Evolutionary conservation across 352 stramenopile species (phyloP).

Genomic region (Phytophthora sansomeana): DNA sequence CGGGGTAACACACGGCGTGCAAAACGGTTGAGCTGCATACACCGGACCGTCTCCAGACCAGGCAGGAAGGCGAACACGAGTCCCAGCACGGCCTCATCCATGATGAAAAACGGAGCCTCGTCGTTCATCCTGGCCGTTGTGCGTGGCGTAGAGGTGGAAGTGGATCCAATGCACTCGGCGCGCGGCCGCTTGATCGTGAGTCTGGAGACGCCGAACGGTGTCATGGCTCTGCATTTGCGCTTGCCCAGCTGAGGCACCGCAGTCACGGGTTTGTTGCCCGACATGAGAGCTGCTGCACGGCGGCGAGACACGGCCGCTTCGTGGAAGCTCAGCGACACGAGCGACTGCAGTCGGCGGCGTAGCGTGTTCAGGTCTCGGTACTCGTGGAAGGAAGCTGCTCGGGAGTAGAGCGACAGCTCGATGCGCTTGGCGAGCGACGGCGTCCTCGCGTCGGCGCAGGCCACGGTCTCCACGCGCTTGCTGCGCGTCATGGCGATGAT

Average conservation of each 20-base stretch:
- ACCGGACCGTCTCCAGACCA: slow-evolving; percentile 69
- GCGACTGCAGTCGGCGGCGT: slow-evolving; percentile 78
- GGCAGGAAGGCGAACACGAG: slow-evolving; percentile 76
- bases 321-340: slow-evolving; percentile 90
- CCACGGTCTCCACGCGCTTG: slow-evolving; percentile 50
- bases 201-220: slow-evolving; percentile 62
- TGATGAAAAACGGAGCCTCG: slow-evolving; percentile 61
- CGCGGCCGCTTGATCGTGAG: slow-evolving; percentile 71
- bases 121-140: slow-evolving; percentile 21
- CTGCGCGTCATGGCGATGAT: slow-evolving; percentile 89
- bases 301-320: slow-evolving; percentile 76
- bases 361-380: slow-evolving; percentile 89
- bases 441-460: slow-evolving; percentile 61
- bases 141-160: slow-evolving; percentile 26
- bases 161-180: slow-evolving; percentile 35
- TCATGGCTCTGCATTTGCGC: slow-evolving; percentile 46
- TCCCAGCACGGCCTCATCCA: slow-evolving; percentile 76
- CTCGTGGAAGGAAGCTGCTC: slow-evolving; percentile 83
- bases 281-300: slow-evolving; percentile 28
- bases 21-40: slow-evolving; percentile 72
- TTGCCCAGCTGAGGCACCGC: slow-evolving; percentile 57
- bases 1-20: slow-evolving; percentile 59
- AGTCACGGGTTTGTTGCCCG: slow-evolving; percentile 23
- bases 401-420: slow-evolving; percentile 86
- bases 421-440: slow-evolving; percentile 88